Percentiles rank a stretch among this genome's conserved stretches.
These are phyloP conservation scores for Didymella glomerata DNA, from an alignment of 2,329 filamentous ascomycete species.

Conservation along the genomic window DNA sequence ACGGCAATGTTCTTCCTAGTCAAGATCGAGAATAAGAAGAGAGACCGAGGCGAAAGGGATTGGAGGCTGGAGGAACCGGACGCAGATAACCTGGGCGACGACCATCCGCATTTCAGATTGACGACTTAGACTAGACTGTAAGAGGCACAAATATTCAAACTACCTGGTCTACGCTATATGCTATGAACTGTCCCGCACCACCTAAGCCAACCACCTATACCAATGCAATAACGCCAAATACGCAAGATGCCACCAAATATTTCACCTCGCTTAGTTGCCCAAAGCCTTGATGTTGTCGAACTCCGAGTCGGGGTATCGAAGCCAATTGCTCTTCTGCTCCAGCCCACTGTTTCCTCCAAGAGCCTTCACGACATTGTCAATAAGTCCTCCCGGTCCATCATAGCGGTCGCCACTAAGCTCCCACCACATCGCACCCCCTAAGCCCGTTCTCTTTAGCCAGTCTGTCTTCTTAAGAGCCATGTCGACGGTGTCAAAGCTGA, in stretches of 20 bases:
- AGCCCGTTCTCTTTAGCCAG: conserved; percentile 70
- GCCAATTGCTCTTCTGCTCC: conserved; percentile 58
- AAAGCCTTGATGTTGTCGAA: conserved; percentile 58
- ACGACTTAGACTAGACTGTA: conserved; percentile 31
- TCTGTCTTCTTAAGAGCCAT: conserved; percentile 74
- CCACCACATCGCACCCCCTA: conserved; percentile 98
- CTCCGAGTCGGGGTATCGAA: conserved; percentile 59
- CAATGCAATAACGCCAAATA: neutral
- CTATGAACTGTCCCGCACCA: neutral
- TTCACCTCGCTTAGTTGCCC: neutral
- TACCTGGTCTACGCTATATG: neutral
- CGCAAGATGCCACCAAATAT: neutral
- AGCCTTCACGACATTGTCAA: conserved; percentile 52
- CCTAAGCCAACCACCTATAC: neutral
- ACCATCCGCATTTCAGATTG: conserved; percentile 61
- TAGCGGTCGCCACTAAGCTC: conserved; percentile 83
- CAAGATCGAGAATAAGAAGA: conserved; percentile 57
- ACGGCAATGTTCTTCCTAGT: conserved; percentile 54
- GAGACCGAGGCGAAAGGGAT: conserved; percentile 59
- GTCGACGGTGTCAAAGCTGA: conserved; percentile 76
- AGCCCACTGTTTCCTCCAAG: conserved; percentile 55
- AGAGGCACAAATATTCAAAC: neutral
- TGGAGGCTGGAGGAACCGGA: conserved; percentile 54
- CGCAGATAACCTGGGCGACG: conserved; percentile 60
- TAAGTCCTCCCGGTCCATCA: conserved; percentile 67